phyloP scores from a whole-genome alignment of 176 grass and related monocot species.

The Chrysopogon serrulatus region DNA sequence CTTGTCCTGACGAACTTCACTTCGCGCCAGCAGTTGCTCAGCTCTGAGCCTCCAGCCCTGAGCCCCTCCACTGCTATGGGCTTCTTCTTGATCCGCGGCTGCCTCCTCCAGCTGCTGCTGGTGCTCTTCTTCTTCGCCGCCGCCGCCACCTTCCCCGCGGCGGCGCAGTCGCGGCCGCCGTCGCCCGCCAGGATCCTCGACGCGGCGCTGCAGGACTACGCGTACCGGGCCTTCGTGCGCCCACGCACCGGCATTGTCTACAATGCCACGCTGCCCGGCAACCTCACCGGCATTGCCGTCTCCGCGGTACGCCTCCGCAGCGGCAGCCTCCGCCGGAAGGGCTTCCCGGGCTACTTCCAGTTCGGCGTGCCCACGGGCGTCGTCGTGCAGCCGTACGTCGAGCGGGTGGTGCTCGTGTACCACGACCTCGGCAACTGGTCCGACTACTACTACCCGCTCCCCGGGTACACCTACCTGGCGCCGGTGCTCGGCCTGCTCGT shows the following conservation, averaged over 20 bases:
- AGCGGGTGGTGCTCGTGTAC: constrained; percentile 77
- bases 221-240: constrained; percentile 47
- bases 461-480: constrained; percentile 77
- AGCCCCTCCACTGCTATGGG: background rate
- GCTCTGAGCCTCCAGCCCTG: background rate
- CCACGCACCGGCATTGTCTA: constrained; percentile 72
- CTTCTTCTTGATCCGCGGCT: background rate
- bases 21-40: background rate
- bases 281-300: constrained; percentile 58
- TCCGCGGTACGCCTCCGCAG: constrained; percentile 73
- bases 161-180: constrained; percentile 23
- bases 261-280: constrained; percentile 45
- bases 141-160: background rate
- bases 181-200: constrained; percentile 47
- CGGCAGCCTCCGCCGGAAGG: constrained; percentile 64
- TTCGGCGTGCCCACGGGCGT: constrained; percentile 58
- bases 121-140: background rate
- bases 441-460: constrained; percentile 53
- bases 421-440: constrained; percentile 60
- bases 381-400: constrained; percentile 64
- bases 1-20: background rate
- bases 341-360: constrained; percentile 50
- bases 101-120: constrained; percentile 21
- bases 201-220: constrained; percentile 72
- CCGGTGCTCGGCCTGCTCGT: constrained; percentile 73